Evolutionary conservation across 345 rosid species (phyloP).

Genomic region (Geranium rotundifolium): DNA sequence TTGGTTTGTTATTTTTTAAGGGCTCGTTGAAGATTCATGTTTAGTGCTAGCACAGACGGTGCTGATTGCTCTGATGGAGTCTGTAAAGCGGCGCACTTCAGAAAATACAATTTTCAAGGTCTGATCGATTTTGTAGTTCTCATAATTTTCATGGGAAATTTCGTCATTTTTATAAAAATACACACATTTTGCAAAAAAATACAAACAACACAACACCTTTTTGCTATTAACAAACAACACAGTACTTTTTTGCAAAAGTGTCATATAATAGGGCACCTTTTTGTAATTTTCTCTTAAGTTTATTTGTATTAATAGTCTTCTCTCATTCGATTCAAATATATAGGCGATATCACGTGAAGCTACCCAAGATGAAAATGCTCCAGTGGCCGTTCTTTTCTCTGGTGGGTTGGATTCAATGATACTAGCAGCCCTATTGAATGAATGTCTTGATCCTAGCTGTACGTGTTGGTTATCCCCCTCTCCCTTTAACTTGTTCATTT

Average conservation of each 20-base stretch:
- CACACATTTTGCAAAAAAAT: too few relatives aligned
- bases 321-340: conserved; percentile 10
- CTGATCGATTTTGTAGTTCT: neutral
- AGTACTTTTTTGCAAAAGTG: too few relatives aligned
- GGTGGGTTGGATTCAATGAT: conserved; percentile 98
- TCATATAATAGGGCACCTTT: too few relatives aligned
- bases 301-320: neutral
- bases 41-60: conserved; percentile 20
- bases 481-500: neutral
- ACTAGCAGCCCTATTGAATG: conserved; percentile 72
- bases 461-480: conserved; percentile 13
- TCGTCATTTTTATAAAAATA: too few relatives aligned
- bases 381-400: conserved; percentile 86
- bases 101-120: conserved; percentile 51
- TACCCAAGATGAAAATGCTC: conserved; percentile 29
- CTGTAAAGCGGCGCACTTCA: conserved; percentile 58
- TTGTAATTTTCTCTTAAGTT: neutral
- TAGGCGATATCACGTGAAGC: conserved; percentile 29
- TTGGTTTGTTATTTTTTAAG: conserved; percentile 1
- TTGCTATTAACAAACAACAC: too few relatives aligned
- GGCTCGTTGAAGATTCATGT: conserved; percentile 17
- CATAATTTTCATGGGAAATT: too few relatives aligned
- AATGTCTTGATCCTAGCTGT: conserved; percentile 67
- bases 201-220: too few relatives aligned
- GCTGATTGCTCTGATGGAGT: conserved; percentile 46